Evolutionary conservation across 768 basidiomycete genomes (phyloP).

Genomic region (Inosperma sp.): DNA sequence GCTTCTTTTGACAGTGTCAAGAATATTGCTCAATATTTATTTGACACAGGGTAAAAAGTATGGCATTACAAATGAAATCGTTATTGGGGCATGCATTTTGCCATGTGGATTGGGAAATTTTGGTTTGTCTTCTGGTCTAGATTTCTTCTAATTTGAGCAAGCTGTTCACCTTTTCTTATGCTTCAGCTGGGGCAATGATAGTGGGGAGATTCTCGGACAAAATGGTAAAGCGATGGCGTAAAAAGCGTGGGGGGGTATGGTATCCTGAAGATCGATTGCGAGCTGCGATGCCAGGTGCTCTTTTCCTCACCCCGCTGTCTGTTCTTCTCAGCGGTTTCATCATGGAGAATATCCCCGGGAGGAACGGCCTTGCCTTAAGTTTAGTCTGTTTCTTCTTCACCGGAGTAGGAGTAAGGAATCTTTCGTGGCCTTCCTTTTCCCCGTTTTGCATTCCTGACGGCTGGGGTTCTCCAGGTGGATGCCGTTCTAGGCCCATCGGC

Average conservation of each 20-base stretch:
- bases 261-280: conserved; percentile 67
- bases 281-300: conserved; percentile 43
- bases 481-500: conserved; percentile 50
- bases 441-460: neutral
- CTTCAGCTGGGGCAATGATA: conserved; percentile 54
- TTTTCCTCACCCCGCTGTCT: conserved; percentile 50
- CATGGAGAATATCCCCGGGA: conserved; percentile 48
- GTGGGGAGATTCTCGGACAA: conserved; percentile 57
- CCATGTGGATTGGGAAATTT: conserved; percentile 58
- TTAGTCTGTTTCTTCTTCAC: conserved; percentile 58
- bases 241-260: conserved; percentile 51
- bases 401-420: conserved; percentile 49
- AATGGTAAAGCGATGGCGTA: conserved; percentile 44
- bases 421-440: conserved; percentile 15
- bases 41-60: conserved; percentile 51
- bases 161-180: neutral
- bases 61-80: conserved; percentile 49
- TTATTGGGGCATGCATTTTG: conserved; percentile 57
- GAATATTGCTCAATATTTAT: no score
- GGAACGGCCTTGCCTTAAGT: conserved; percentile 45
- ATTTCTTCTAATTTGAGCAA: neutral
- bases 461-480: conserved; percentile 47
- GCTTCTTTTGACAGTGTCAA: no score
- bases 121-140: conserved; percentile 34
- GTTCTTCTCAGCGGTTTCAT: conserved; percentile 45